Evolutionary conservation across 805 yeast genomes (phyloP).

Genomic region (Pichia ethanolica): DNA sequence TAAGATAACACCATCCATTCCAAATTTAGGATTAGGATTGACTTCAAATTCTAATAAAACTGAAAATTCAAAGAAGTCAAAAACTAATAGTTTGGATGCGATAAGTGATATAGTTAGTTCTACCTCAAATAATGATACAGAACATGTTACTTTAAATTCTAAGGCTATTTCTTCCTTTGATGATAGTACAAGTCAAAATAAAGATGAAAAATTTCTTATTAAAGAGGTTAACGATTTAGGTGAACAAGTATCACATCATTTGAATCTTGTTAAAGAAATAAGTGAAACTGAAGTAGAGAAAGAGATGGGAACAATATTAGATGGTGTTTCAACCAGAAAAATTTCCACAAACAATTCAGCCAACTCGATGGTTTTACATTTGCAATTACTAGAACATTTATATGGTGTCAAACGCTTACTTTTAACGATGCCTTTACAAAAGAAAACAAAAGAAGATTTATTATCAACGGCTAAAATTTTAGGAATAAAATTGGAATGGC

Average conservation of each 20-base stretch:
- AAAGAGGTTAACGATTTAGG: not conserved
- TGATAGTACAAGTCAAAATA: not conserved
- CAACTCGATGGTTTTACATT: not conserved
- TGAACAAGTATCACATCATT: not conserved
- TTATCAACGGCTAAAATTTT: constrained; percentile 38
- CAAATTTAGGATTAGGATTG: not conserved
- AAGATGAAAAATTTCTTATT: not conserved
- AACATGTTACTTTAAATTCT: not conserved
- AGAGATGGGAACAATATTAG: not conserved
- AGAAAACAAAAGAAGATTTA: constrained; percentile 44
- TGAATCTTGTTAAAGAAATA: not conserved
- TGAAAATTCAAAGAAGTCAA: not conserved
- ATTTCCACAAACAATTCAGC: not conserved
- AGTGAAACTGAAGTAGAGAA: not conserved
- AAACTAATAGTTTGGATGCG: not conserved
- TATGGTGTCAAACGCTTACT: constrained; percentile 32
- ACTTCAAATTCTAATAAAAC: not conserved
- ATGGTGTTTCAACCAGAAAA: not conserved
- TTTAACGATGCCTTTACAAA: constrained; percentile 47
- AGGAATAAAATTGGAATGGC: constrained; percentile 49
- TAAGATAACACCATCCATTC: not conserved
- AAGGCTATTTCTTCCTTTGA: not conserved
- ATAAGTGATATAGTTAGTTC: not conserved
- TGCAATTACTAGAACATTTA: constrained; percentile 32
- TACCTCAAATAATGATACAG: not conserved